These are phyloP conservation scores for Malus hybrid DNA, from an alignment of 331 rosid genomes.

Conservation along the genomic window DNA sequence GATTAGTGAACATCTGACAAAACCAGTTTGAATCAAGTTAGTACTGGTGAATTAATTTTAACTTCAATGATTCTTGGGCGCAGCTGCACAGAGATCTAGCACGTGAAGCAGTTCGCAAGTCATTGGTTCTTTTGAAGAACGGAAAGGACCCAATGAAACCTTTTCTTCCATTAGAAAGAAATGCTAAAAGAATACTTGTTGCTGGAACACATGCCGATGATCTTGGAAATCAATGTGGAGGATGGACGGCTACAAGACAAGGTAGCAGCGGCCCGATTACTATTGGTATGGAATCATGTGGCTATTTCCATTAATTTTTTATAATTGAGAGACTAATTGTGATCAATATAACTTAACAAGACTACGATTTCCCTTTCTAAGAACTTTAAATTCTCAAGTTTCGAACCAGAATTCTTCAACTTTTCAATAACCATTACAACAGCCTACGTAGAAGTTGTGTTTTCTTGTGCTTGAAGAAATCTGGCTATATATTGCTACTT, in stretches of 20 bases:
- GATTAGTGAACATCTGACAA: too few relatives aligned
- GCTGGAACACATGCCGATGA: slow-evolving; percentile 60
- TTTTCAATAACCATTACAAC: background rate
- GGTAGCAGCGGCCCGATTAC: slow-evolving; percentile 52
- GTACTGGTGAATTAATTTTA: too few relatives aligned
- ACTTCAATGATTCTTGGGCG: too few relatives aligned
- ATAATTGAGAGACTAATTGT: background rate
- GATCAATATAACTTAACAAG: background rate
- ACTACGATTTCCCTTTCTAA: too few relatives aligned
- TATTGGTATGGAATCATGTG: slow-evolving; percentile 31
- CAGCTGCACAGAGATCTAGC: too few relatives aligned
- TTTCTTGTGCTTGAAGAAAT: too few relatives aligned
- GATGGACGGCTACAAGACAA: slow-evolving; percentile 56
- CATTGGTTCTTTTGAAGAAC: slow-evolving; percentile 70
- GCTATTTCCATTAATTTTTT: background rate
- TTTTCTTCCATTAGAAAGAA: slow-evolving; percentile 60
- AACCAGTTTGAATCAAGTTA: too few relatives aligned
- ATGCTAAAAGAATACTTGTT: slow-evolving; percentile 58
- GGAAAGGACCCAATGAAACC: slow-evolving; percentile 43
- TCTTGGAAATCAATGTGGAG: slow-evolving; percentile 80
- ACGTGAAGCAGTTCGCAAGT: slow-evolving; percentile 25
- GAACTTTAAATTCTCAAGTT: background rate
- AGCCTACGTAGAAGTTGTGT: background rate
- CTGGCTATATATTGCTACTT: too few relatives aligned
- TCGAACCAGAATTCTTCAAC: background rate